Conservation (phyloP, 1,284 basidiomycete genomes). For the Quambalaria eucalypti region DNA sequence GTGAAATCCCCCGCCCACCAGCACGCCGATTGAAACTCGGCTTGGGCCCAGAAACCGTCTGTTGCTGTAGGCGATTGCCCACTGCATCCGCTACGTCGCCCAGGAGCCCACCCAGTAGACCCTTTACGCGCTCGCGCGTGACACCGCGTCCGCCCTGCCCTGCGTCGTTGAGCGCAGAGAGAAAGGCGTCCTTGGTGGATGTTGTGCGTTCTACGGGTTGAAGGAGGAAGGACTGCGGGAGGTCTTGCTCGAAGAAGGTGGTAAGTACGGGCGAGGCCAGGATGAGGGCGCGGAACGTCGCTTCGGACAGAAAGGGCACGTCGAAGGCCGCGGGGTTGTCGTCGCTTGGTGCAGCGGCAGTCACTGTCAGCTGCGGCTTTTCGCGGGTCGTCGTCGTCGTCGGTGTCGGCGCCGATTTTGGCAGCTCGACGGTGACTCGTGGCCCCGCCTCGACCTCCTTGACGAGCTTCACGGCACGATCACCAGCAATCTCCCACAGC, state of each 20-base stretch:
- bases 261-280: conserved; percentile 38
- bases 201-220: conserved; percentile 29
- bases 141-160: conserved; percentile 2
- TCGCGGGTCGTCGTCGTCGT: not conserved
- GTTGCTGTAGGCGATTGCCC: conserved; percentile 36
- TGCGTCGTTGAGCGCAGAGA: not conserved
- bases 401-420: conserved; percentile 1
- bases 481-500: conserved; percentile 39
- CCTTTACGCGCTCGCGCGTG: conserved; percentile 22
- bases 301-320: conserved; percentile 39
- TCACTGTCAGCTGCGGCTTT: not conserved
- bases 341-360: not conserved
- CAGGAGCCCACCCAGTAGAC: conserved; percentile 40
- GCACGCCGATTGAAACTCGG: conserved; percentile 27
- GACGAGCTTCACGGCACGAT: conserved; percentile 29
- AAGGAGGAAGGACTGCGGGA: conserved; percentile 35
- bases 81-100: conserved; percentile 45
- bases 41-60: conserved; percentile 39
- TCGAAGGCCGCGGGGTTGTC: conserved; percentile 13
- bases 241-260: conserved; percentile 42
- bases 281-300: conserved; percentile 40
- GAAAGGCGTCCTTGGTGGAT: conserved; percentile 14
- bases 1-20: not conserved
- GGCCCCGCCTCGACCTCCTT: not conserved
- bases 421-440: conserved; percentile 2